phyloP scores from a whole-genome alignment of 2,329 filamentous ascomycete species.

The Monosporascus sp. region DNA sequence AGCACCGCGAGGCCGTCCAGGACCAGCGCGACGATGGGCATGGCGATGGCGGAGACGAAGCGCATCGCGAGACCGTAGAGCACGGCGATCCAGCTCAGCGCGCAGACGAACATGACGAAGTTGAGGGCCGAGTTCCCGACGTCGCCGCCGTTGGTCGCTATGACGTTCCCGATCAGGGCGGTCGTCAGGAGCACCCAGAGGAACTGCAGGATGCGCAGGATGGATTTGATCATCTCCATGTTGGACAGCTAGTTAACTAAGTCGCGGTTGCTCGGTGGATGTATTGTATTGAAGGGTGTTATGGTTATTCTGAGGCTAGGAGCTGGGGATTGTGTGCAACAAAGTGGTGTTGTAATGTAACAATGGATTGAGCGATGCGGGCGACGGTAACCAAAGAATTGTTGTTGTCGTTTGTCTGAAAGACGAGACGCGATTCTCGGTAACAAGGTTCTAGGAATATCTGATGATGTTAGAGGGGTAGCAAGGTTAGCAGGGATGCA shows the following conservation, averaged over 20 bases:
- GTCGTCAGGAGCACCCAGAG: slow-evolving; percentile 50
- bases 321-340: too few relatives aligned
- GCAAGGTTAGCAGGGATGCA: too few relatives aligned
- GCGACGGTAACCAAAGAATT: too few relatives aligned
- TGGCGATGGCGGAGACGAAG: slow-evolving; percentile 17
- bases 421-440: too few relatives aligned
- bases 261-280: too few relatives aligned
- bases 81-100: slow-evolving; percentile 60
- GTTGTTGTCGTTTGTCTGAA: too few relatives aligned
- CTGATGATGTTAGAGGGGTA: too few relatives aligned
- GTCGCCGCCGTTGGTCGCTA: slow-evolving; percentile 44
- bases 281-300: too few relatives aligned
- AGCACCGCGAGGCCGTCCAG: slow-evolving; percentile 46
- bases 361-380: too few relatives aligned
- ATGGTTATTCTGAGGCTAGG: too few relatives aligned
- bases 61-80: slow-evolving; percentile 36
- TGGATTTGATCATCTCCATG: slow-evolving; percentile 35
- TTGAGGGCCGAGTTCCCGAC: slow-evolving; percentile 45
- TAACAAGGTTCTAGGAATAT: too few relatives aligned
- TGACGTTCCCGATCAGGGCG: slow-evolving; percentile 54
- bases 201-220: slow-evolving; percentile 46
- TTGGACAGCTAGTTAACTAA: neutral
- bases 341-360: too few relatives aligned
- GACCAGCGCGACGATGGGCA: slow-evolving; percentile 19
- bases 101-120: slow-evolving; percentile 66